A percentile compares a stretch with the other conserved stretches of the same genome.
Evolutionary conservation across 768 basidiomycete species (phyloP).

Genomic region (Lactarius hengduanensis): DNA sequence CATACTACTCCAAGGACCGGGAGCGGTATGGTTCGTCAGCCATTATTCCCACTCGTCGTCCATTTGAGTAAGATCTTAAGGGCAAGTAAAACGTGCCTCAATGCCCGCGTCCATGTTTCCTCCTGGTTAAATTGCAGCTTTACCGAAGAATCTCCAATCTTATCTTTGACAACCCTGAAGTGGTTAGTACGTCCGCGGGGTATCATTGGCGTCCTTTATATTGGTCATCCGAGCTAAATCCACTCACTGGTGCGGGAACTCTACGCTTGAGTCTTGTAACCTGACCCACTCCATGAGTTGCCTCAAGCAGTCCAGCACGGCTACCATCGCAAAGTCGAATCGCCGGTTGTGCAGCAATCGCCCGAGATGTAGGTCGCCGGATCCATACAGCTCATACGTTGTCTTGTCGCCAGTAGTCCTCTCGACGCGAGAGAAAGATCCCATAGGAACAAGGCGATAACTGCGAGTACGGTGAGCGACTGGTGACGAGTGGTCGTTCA

Average conservation of each 20-base stretch:
- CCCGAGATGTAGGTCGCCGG: slow-evolving; percentile 87
- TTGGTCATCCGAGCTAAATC: slow-evolving; percentile 9
- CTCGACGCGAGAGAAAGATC: slow-evolving; percentile 92
- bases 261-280: slow-evolving; percentile 64
- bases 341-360: slow-evolving; percentile 90
- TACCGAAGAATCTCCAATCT: slow-evolving; percentile 93
- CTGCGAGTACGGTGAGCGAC: slow-evolving; percentile 41
- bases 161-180: slow-evolving; percentile 77
- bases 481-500: slow-evolving; percentile 12
- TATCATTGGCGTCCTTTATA: slow-evolving; percentile 1
- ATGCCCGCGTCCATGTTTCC: slow-evolving; percentile 91
- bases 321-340: slow-evolving; percentile 95
- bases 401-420: slow-evolving; percentile 77
- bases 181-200: not conserved
- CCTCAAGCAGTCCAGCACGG: slow-evolving; percentile 91
- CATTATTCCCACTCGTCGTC: slow-evolving; percentile 75
- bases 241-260: slow-evolving; percentile 86
- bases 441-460: slow-evolving; percentile 90
- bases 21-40: slow-evolving; percentile 37
- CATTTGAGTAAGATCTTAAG: slow-evolving; percentile 87
- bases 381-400: slow-evolving; percentile 90
- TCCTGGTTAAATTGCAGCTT: slow-evolving; percentile 95
- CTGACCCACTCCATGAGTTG: slow-evolving; percentile 88
- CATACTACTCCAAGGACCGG: too few relatives aligned
- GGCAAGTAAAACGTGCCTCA: slow-evolving; percentile 87